These are phyloP conservation scores for Ceratobasidium sp. DNA, from an alignment of 1,284 basidiomycete genomes.

Conservation along the genomic window DNA sequence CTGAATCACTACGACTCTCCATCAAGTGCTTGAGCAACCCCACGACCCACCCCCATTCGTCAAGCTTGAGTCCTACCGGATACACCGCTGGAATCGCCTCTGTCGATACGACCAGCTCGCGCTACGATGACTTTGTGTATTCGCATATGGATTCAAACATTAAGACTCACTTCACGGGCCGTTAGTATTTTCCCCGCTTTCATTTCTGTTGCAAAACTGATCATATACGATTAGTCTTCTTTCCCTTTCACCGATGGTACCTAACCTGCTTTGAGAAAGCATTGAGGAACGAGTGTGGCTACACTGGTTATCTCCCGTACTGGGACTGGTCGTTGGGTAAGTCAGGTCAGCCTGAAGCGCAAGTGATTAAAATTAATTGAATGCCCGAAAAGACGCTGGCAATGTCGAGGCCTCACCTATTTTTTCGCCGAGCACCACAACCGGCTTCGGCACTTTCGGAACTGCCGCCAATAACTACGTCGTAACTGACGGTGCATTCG, in stretches of 20 bases:
- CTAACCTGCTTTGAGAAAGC: constrained; percentile 28
- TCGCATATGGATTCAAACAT: constrained; percentile 46
- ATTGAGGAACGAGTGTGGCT: constrained; percentile 34
- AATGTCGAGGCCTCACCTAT: constrained; percentile 31
- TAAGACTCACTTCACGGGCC: constrained; percentile 42
- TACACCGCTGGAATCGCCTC: constrained; percentile 20
- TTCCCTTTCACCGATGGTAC: constrained; percentile 41
- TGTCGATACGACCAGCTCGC: constrained; percentile 26
- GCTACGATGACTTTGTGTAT: constrained; percentile 47
- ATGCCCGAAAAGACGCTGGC: constrained; percentile 15
- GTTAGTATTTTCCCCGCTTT: constrained; percentile 5
- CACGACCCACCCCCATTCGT: constrained; percentile 19
- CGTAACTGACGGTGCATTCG: constrained; percentile 44
- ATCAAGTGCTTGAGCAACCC: constrained; percentile 39
- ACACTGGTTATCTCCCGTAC: constrained; percentile 44
- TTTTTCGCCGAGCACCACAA: constrained; percentile 9
- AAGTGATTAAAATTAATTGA: background rate
- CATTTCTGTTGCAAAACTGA: background rate
- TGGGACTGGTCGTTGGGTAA: constrained; percentile 47
- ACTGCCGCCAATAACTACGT: constrained; percentile 12
- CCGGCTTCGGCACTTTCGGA: constrained; percentile 44
- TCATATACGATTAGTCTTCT: constrained; percentile 8
- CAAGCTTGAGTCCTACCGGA: constrained; percentile 25
- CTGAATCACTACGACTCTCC: background rate
- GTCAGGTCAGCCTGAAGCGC: background rate